Evolutionary conservation across 495 filamentous ascomycete species (phyloP).

Genomic region (Penicillium paxilli): DNA sequence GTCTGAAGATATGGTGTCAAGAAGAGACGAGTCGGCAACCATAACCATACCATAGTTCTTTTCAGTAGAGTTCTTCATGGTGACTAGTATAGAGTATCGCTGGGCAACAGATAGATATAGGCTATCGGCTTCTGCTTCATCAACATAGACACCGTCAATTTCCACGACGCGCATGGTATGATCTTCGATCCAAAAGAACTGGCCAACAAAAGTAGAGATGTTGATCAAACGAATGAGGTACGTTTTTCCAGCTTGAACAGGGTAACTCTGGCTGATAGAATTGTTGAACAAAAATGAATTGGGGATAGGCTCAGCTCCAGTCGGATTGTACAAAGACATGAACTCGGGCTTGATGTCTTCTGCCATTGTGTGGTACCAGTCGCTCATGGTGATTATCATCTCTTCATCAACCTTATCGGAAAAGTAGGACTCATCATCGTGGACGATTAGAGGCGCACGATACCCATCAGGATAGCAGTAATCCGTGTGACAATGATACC

Average conservation of each 20-base stretch:
- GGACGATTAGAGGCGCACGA: conserved; percentile 66
- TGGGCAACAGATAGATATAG: conserved; percentile 68
- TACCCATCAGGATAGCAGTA: conserved; percentile 76
- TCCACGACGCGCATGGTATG: conserved; percentile 62
- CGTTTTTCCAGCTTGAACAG: conserved; percentile 69
- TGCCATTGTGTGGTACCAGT: conserved; percentile 59
- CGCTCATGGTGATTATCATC: conserved; percentile 61
- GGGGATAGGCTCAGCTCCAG: conserved; percentile 54
- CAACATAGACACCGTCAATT: conserved; percentile 51
- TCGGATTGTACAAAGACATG: conserved; percentile 52
- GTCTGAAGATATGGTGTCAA: conserved; percentile 28
- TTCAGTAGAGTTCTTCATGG: conserved; percentile 60
- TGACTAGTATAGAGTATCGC: conserved; percentile 68
- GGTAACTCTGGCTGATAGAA: conserved; percentile 52
- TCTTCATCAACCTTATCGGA: conserved; percentile 64
- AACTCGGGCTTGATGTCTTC: too few relatives aligned
- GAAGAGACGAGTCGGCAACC: conserved; percentile 30
- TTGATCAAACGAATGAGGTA: conserved; percentile 79
- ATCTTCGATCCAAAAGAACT: conserved; percentile 76
- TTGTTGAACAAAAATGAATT: conserved; percentile 56
- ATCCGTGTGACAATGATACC: conserved; percentile 74
- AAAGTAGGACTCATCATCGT: conserved; percentile 63
- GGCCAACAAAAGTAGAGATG: conserved; percentile 67
- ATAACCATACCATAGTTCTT: conserved; percentile 67
- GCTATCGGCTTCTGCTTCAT: conserved; percentile 56